phyloP scores from a whole-genome alignment of 495 filamentous ascomycete genomes.

The Cryomyces antarcticus region DNA sequence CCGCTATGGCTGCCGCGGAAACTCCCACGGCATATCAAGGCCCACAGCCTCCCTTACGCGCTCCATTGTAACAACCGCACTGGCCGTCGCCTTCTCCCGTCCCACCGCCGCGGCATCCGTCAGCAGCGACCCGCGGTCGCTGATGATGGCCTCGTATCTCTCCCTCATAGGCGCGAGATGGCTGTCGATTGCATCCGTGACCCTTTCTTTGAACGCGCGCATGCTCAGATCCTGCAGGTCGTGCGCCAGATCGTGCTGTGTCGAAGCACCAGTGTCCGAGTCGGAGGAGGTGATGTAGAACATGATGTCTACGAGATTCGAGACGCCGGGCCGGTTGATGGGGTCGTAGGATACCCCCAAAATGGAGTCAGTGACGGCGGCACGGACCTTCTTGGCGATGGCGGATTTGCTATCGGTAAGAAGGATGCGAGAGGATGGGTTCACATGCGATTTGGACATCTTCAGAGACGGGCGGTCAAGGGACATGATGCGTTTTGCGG shows the following conservation, averaged over 20 bases:
- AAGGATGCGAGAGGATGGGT: constrained; percentile 54
- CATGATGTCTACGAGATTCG: constrained; percentile 66
- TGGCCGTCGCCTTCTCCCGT: constrained; percentile 34
- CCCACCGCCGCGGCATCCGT: constrained; percentile 40
- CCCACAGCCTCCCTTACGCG: constrained; percentile 42
- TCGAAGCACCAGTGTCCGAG: not conserved
- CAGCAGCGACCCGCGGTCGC: constrained; percentile 29
- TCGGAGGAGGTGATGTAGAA: constrained; percentile 29
- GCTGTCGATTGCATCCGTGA: constrained; percentile 31
- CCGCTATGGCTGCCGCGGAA: too few species aligned
- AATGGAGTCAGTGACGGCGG: constrained; percentile 58
- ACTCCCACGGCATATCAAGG: constrained; percentile 11
- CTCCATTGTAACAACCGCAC: constrained; percentile 47
- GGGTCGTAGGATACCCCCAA: constrained; percentile 51
- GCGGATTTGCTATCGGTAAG: constrained; percentile 44
- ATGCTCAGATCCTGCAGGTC: constrained; percentile 31
- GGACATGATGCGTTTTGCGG: constrained; percentile 75
- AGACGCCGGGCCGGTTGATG: constrained; percentile 48
- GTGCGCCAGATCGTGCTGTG: constrained; percentile 33
- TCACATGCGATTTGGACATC: constrained; percentile 78
- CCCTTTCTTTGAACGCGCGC: constrained; percentile 41
- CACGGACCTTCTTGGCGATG: constrained; percentile 45
- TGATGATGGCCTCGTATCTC: constrained; percentile 32
- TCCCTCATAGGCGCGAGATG: constrained; percentile 40
- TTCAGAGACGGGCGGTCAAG: constrained; percentile 54